Evolutionary conservation across 2,329 filamentous ascomycete genomes (phyloP).

Genomic region (Phyllosticta citrichinensis): DNA sequence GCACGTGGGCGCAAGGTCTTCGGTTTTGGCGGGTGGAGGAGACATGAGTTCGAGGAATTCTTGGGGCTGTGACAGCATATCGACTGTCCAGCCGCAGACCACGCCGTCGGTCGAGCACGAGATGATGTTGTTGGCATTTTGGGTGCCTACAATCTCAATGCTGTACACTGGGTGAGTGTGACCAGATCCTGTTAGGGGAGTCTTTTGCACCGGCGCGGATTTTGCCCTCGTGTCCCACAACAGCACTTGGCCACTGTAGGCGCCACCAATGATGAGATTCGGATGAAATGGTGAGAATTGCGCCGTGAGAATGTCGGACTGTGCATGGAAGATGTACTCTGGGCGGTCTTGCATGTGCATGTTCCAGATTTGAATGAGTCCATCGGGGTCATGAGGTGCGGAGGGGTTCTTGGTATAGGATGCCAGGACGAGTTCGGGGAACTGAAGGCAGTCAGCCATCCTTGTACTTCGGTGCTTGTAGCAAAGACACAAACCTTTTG

Average conservation of each 20-base stretch:
- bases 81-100: slow-evolving; percentile 93
- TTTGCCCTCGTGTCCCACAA: slow-evolving; percentile 94
- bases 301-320: slow-evolving; percentile 88
- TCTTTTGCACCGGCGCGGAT: slow-evolving; percentile 79
- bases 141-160: slow-evolving; percentile 89
- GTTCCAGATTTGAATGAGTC: slow-evolving; percentile 95
- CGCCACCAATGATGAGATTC: slow-evolving; percentile 89
- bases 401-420: slow-evolving; percentile 97
- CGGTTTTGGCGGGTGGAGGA: slow-evolving; percentile 69
- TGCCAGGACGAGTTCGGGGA: slow-evolving; percentile 82
- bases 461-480: not conserved
- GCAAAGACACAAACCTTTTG: slow-evolving; percentile 51
- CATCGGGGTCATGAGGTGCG: slow-evolving; percentile 86
- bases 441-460: slow-evolving; percentile 36
- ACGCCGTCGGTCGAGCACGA: slow-evolving; percentile 94
- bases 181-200: slow-evolving; percentile 84
- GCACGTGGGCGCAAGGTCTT: slow-evolving; percentile 89
- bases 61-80: slow-evolving; percentile 95
- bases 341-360: slow-evolving; percentile 86
- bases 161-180: slow-evolving; percentile 96
- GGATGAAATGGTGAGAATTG: slow-evolving; percentile 99
- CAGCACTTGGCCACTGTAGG: slow-evolving; percentile 91
- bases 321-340: slow-evolving; percentile 93
- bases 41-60: slow-evolving; percentile 83
- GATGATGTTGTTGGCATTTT: slow-evolving; percentile 98